phyloP scores from a whole-genome alignment of 306 rosid genomes.

The Senna tora region DNA sequence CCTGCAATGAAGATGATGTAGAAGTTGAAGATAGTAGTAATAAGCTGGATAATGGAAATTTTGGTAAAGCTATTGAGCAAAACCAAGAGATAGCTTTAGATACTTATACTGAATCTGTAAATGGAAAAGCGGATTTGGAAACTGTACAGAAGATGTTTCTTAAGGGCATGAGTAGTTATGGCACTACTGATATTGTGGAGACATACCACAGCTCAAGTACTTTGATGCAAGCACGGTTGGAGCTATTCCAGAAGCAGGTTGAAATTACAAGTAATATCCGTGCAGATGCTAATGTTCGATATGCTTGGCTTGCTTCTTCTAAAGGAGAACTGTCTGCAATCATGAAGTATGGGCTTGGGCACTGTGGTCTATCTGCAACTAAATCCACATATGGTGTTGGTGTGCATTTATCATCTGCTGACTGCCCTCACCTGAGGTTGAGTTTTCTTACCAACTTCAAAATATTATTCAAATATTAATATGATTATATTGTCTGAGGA shows the following conservation, averaged over 20 bases:
- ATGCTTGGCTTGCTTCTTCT: conserved; percentile 84
- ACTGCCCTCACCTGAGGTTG: conserved; percentile 61
- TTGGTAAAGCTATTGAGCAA: conserved; percentile 37
- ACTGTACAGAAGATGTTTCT: conserved; percentile 64
- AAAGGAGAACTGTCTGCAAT: conserved; percentile 57
- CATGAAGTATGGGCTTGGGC: conserved; percentile 70
- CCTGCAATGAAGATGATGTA: conserved; percentile 28
- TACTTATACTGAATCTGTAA: conserved; percentile 39
- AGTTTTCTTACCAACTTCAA: conserved; percentile 26
- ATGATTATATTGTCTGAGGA: too few relatives aligned
- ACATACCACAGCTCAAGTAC: conserved; percentile 49
- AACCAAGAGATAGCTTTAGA: conserved; percentile 36
- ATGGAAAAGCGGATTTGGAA: conserved; percentile 50
- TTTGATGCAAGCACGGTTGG: conserved; percentile 56
- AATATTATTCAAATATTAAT: too few relatives aligned
- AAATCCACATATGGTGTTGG: conserved; percentile 63
- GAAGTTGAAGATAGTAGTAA: conserved; percentile 58
- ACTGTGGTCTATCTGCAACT: conserved; percentile 53
- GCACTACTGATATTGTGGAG: conserved; percentile 52
- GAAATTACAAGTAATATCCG: conserved; percentile 62
- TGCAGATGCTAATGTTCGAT: conserved; percentile 70
- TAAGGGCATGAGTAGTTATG: conserved; percentile 53
- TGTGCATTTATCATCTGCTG: conserved; percentile 68
- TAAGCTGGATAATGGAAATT: conserved; percentile 21
- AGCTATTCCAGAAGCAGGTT: conserved; percentile 76